These are phyloP conservation scores for Fagopyrum homotropicum DNA, from an alignment of 148 eudicot species.

Conservation along the genomic window DNA sequence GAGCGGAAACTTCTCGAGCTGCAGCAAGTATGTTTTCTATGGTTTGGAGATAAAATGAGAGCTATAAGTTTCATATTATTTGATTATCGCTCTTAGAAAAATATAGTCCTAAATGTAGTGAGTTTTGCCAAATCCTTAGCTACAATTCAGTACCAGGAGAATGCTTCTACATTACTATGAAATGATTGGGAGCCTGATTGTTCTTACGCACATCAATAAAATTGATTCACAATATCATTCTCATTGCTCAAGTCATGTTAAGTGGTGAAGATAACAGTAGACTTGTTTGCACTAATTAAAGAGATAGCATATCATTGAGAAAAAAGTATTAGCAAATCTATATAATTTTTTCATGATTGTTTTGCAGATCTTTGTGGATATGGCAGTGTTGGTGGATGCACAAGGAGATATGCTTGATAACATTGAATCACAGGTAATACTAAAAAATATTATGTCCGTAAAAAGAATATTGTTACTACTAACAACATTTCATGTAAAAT, in stretches of 20 bases:
- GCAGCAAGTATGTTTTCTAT: constrained; percentile 61
- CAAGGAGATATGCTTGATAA: constrained; percentile 96
- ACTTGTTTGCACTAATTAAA: background rate
- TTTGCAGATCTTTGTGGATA: constrained; percentile 77
- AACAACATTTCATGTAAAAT: background rate
- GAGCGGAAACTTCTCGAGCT: constrained; percentile 91
- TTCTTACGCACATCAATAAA: background rate
- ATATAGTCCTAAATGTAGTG: too few species aligned
- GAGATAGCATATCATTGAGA: too few species aligned
- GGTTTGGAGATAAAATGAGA: background rate
- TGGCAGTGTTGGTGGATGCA: constrained; percentile 89
- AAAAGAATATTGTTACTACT: background rate
- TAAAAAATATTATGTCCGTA: background rate
- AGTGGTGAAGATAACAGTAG: background rate
- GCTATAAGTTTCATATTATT: background rate
- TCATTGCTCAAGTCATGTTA: background rate
- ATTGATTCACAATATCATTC: too few species aligned
- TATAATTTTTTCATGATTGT: background rate
- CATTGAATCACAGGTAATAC: constrained; percentile 75
- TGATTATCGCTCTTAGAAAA: too few species aligned
- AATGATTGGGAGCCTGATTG: background rate
- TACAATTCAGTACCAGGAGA: background rate
- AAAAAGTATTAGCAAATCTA: background rate
- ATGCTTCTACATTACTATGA: background rate
- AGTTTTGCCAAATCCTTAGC: too few species aligned